Conservation (phyloP, 345 rosid genomes). For the Salix udensis region DNA sequence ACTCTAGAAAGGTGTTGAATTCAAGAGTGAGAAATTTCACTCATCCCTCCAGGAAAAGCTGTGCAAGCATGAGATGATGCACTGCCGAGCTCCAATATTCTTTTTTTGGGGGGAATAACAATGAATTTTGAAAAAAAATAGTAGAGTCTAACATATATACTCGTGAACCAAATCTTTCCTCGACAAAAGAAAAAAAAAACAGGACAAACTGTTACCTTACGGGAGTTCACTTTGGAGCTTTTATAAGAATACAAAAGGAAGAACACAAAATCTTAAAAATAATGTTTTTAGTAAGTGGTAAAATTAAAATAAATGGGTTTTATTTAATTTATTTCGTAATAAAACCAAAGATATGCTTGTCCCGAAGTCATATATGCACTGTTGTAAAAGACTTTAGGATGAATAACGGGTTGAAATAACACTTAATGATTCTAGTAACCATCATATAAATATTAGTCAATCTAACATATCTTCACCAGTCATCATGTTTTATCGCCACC, state of each 20-base stretch:
- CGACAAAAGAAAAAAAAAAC: neutral
- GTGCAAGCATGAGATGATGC: neutral
- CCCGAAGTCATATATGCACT: neutral
- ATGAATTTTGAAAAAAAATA: neutral
- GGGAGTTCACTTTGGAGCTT: neutral
- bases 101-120: no score
- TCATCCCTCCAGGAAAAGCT: neutral
- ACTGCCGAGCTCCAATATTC: no score
- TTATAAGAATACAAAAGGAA: no score
- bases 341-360: neutral
- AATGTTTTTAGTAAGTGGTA: no score
- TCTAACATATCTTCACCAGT: no score
- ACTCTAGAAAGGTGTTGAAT: neutral
- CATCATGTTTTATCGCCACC: neutral
- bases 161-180: neutral
- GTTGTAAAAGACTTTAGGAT: neutral
- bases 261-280: no score
- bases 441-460: no score
- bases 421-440: neutral
- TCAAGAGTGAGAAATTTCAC: no score
- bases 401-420: neutral
- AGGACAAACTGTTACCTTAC: neutral
- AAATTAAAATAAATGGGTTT: no score
- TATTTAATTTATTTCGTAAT: no score
- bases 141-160: neutral